These are phyloP conservation scores for Triticum aestivum DNA, from an alignment of 176 grass and related monocot species.

Conservation along the genomic window IWGSC_CS_RefSeq_v2.1 NC_057802.1:455944886-455945385, in stretches of 20 bases:
- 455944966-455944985: background rate
- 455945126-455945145: too few species aligned
- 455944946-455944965: background rate
- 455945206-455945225: slow-evolving; percentile 22
- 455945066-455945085: too few species aligned
- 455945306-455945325: slow-evolving; percentile 62
- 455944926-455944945: background rate
- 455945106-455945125: too few species aligned
- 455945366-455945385: background rate
- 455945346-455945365: background rate
- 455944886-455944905: background rate
- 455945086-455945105: too few species aligned
- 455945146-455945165: background rate
- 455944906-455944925: background rate
- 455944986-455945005: background rate
- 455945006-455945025: background rate
- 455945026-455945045: background rate
- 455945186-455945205: background rate
- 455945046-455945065: slow-evolving; percentile 25
- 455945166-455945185: too few species aligned
- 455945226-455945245: slow-evolving; percentile 58
- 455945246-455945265: slow-evolving; percentile 69
- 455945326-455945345: slow-evolving; percentile 16
- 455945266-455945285: slow-evolving; percentile 94
- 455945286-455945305: slow-evolving; percentile 86